Conservation (phyloP, 192 early-diverging fungal species). For the Kickxella alabastrina region DNA sequence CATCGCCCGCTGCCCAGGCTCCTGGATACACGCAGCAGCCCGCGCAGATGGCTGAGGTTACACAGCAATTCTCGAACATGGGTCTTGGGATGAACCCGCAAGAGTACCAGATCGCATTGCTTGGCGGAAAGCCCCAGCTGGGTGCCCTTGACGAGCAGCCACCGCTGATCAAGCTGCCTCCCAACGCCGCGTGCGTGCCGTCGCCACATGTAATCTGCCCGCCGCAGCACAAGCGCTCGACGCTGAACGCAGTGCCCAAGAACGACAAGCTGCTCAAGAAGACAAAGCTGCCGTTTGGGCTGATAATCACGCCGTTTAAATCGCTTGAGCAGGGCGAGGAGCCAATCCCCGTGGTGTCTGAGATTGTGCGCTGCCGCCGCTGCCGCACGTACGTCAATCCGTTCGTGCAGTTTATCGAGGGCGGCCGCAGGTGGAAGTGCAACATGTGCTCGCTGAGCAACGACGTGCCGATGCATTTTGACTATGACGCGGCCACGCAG, state of each 20-base stretch:
- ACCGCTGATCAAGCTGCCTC: conserved; percentile 41
- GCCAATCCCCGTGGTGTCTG: conserved; percentile 82
- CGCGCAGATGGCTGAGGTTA: conserved; percentile 19
- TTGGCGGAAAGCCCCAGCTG: conserved; percentile 41
- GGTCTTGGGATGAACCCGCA: conserved; percentile 23
- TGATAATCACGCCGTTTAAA: conserved; percentile 83
- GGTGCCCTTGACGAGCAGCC: conserved; percentile 36
- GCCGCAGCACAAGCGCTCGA: conserved; percentile 81
- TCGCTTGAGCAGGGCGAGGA: conserved; percentile 47
- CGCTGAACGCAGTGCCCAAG: conserved; percentile 84
- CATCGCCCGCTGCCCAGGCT: not conserved
- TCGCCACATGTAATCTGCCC: conserved; percentile 61
- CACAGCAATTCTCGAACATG: conserved; percentile 48
- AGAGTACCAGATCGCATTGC: conserved; percentile 29
- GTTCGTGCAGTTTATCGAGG: conserved; percentile 91
- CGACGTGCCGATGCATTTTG: conserved; percentile 77
- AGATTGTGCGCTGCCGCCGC: conserved; percentile 91
- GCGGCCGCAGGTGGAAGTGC: conserved; percentile 94
- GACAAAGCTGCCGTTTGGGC: conserved; percentile 83
- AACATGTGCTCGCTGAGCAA: conserved; percentile 91
- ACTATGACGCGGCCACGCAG: conserved; percentile 75
- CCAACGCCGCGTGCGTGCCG: conserved; percentile 32
- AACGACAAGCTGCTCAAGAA: conserved; percentile 79
- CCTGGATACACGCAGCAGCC: conserved; percentile 8
- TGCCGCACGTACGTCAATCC: conserved; percentile 98